Percentiles rank a stretch among this genome's conserved stretches.
Conservation (phyloP, 2,329 filamentous ascomycete species). For the Macrophomina phaseolina region DNA sequence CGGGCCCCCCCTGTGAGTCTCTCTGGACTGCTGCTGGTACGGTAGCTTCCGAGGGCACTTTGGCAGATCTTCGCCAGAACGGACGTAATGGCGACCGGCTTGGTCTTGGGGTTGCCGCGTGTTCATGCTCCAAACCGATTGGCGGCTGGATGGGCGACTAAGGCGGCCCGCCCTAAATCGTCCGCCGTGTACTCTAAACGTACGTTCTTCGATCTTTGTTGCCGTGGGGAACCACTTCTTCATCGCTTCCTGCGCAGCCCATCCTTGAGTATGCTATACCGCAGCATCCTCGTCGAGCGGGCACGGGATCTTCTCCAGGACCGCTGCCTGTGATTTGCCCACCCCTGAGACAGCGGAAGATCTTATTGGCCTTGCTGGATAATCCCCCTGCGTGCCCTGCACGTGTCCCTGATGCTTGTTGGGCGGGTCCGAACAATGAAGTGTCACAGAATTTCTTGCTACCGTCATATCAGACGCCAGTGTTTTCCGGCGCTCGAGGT, state of each 20-base stretch:
- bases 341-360: constrained; percentile 11
- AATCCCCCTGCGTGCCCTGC: constrained; percentile 17
- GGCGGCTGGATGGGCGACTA: constrained; percentile 22
- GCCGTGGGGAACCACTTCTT: constrained; percentile 10
- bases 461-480: constrained; percentile 25
- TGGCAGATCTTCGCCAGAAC: constrained; percentile 23
- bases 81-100: constrained; percentile 17
- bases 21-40: constrained; percentile 23
- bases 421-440: constrained; percentile 23
- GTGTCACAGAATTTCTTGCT: constrained; percentile 14
- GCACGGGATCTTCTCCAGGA: constrained; percentile 22
- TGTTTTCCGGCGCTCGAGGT: constrained; percentile 12
- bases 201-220: constrained; percentile 25
- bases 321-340: constrained; percentile 21
- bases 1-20: constrained; percentile 4
- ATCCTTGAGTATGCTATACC: constrained; percentile 10
- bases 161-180: constrained; percentile 25
- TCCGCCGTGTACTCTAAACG: constrained; percentile 25
- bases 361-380: constrained; percentile 18
- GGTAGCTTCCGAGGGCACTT: constrained; percentile 26
- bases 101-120: constrained; percentile 25
- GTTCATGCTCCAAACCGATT: constrained; percentile 24
- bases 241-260: constrained; percentile 5
- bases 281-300: constrained; percentile 15
- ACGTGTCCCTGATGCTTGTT: constrained; percentile 24